phyloP scores from a whole-genome alignment of 2,329 filamentous ascomycete species.

The Dactylellina sp. region DNA sequence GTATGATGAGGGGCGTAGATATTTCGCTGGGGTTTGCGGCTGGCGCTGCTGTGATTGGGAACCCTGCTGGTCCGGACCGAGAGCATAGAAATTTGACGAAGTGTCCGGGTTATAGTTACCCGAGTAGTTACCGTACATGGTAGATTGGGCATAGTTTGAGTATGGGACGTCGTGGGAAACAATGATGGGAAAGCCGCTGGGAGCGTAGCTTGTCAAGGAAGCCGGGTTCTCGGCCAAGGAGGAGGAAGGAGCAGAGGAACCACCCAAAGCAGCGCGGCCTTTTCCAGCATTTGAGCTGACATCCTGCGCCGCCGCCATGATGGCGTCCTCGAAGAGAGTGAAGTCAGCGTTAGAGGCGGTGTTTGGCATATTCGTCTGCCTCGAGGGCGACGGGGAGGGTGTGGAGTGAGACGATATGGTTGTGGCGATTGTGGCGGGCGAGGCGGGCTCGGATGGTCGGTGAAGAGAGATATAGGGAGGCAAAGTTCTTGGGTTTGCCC shows the following conservation, averaged over 20 bases:
- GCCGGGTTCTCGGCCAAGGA: slow-evolving; percentile 42
- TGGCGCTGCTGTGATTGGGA: slow-evolving; percentile 50
- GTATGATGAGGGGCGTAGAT: slow-evolving; percentile 44
- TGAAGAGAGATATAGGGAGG: slow-evolving; percentile 59
- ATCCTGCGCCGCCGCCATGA: slow-evolving; percentile 43
- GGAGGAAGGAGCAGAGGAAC: slow-evolving; percentile 18
- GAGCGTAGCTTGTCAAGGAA: slow-evolving; percentile 35
- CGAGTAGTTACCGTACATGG: slow-evolving; percentile 49
- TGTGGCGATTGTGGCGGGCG: slow-evolving; percentile 59
- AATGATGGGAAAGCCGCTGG: slow-evolving; percentile 45
- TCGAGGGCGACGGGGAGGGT: slow-evolving; percentile 59
- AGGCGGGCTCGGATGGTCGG: slow-evolving; percentile 58
- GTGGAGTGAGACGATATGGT: slow-evolving; percentile 60
- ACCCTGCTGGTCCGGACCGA: slow-evolving; percentile 40
- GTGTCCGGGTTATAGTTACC: slow-evolving; percentile 30
- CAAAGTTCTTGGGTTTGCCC: slow-evolving; percentile 51
- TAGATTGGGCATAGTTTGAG: slow-evolving; percentile 46
- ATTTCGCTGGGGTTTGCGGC: slow-evolving; percentile 48
- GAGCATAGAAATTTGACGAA: slow-evolving; percentile 35
- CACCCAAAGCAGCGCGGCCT: slow-evolving; percentile 16
- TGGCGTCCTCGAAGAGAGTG: slow-evolving; percentile 59
- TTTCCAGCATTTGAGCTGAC: slow-evolving; percentile 22
- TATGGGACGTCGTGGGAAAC: slow-evolving; percentile 50
- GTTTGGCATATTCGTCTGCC: slow-evolving; percentile 58
- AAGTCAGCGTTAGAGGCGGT: slow-evolving; percentile 58